Base-by-base conservation (phyloP, 2,329 filamentous ascomycete genomes). In the Emmonsiellopsis sp. region DNA sequence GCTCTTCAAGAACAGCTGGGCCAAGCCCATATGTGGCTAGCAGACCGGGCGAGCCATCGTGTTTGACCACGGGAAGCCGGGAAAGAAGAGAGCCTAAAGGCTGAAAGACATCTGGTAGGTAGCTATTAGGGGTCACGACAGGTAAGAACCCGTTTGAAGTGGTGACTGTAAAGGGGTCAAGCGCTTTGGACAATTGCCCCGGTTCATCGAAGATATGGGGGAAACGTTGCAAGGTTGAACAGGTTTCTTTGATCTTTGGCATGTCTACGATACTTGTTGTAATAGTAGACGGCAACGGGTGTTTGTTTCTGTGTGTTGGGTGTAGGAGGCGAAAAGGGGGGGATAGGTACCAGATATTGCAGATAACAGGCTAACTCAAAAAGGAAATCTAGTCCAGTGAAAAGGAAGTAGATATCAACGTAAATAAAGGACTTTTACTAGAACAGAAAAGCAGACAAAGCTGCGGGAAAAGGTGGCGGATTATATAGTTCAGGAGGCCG, bases 21-120 rank as follows among this genome's bases (percentile, higher is more conserved):
- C 90, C 91, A 11, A 96, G 81, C 63, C 80, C 78, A 66, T 82
- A 85, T 10, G 75, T 78, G 17, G 88, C 88, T 47, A 96, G 80
- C 6, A 95, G 79, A 17, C 91, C 91, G 0, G 88, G 84, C 37
- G 78, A 75, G 1, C 90, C 90, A 55, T 85, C 82, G 7, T 79
- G 71, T 49, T 81, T 93, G 72, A 82, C 82, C 67, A 95, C 85
- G 31, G 91, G 88, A 81, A 93, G 88, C 56, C 84, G 82, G 55
- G 83, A 77, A 34, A 92, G 78, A 57, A 95, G 77, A 27, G 81
- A 82, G 68, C 88, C 83, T 36, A 95, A 76, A 3, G 80, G 72
- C 37, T 82, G 78, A 65, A 95, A 96, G 66, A 86, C 86, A 11
- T 76, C 60, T 17, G 91, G 90, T 0, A 95, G 80, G 8, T 76